A percentile compares a stretch with the other conserved stretches of the same genome.
Conservation (phyloP, 1,139 yeast species). For the Taphrina wiesneri region DNA sequence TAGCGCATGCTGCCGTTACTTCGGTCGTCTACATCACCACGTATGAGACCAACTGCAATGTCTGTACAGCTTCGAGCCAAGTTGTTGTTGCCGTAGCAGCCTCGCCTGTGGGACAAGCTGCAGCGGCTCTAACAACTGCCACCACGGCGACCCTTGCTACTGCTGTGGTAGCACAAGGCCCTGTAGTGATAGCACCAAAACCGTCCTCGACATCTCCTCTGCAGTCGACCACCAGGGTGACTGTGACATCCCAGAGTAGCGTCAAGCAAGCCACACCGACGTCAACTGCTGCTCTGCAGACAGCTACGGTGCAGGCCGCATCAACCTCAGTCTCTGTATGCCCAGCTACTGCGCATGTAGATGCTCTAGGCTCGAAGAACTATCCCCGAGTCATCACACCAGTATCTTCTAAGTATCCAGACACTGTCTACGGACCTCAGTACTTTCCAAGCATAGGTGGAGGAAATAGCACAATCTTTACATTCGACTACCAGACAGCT, state of each 20-base stretch:
- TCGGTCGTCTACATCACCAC: slow-evolving; percentile 29
- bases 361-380: slow-evolving; percentile 14
- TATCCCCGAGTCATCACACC: slow-evolving; percentile 33
- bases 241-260: neutral
- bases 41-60: slow-evolving; percentile 28
- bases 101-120: neutral
- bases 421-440: slow-evolving; percentile 26
- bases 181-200: neutral
- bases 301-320: slow-evolving; percentile 1
- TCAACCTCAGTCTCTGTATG: slow-evolving; percentile 19
- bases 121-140: neutral
- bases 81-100: neutral
- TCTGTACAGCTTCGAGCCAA: slow-evolving; percentile 15
- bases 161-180: slow-evolving; percentile 1
- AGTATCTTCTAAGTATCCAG: slow-evolving; percentile 23
- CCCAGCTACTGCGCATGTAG: slow-evolving; percentile 27
- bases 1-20: slow-evolving; percentile 21
- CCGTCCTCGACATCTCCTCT: neutral
- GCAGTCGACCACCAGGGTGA: neutral
- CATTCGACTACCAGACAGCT: slow-evolving; percentile 23
- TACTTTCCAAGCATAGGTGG: slow-evolving; percentile 32
- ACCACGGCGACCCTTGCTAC: neutral
- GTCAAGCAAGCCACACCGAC: neutral
- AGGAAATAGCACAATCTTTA: slow-evolving; percentile 30
- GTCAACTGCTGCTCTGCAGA: neutral